These are phyloP conservation scores for Monosporascus cannonballus DNA, from an alignment of 2,329 filamentous ascomycete genomes.

Conservation along the genomic window DNA sequence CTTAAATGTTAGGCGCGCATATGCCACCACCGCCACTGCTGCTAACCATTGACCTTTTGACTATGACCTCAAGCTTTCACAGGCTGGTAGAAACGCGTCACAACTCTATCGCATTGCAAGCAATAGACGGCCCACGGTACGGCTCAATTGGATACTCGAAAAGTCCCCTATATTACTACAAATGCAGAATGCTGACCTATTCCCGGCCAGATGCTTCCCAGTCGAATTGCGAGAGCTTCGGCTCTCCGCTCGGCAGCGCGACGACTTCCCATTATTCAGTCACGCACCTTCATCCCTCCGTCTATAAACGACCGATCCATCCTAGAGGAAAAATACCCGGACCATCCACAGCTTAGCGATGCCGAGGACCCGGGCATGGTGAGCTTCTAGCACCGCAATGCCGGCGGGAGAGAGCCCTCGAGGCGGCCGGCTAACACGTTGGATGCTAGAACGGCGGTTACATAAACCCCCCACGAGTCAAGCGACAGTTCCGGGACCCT, in stretches of 20 bases:
- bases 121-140: slow-evolving; percentile 29
- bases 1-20: too few species aligned
- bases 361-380: slow-evolving; percentile 63
- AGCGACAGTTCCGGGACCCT: slow-evolving; percentile 89
- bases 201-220: slow-evolving; percentile 50
- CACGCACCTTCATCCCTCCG: slow-evolving; percentile 50
- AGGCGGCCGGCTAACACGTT: slow-evolving; percentile 11
- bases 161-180: not conserved
- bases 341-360: slow-evolving; percentile 43
- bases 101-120: slow-evolving; percentile 28
- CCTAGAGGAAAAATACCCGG: slow-evolving; percentile 47
- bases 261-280: slow-evolving; percentile 48
- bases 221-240: slow-evolving; percentile 49
- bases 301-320: slow-evolving; percentile 39
- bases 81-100: slow-evolving; percentile 14
- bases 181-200: slow-evolving; percentile 1
- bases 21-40: too few species aligned
- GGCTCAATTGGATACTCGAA: slow-evolving; percentile 12
- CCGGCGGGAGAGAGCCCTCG: not conserved
- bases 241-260: slow-evolving; percentile 41
- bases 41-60: not conserved
- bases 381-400: slow-evolving; percentile 23
- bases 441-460: slow-evolving; percentile 70
- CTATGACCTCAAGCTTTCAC: slow-evolving; percentile 9
- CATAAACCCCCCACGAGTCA: slow-evolving; percentile 70